phyloP scores from a whole-genome alignment of 495 filamentous ascomycete species.

The Aspergillus heteromorphus region DNA sequence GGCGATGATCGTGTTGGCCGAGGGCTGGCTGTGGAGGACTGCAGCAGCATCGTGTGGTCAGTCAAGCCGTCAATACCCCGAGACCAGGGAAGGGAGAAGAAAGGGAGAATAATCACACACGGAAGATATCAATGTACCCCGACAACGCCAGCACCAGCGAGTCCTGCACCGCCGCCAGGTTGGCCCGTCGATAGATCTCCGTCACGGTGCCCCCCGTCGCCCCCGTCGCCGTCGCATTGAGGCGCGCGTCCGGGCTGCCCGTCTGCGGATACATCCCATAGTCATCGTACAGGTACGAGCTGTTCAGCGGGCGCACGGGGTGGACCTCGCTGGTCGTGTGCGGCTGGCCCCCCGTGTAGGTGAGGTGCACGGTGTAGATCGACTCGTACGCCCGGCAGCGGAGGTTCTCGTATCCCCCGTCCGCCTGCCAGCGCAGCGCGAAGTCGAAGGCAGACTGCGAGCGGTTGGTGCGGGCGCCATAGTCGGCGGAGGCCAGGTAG shows the following conservation, averaged over 20 bases:
- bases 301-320: neutral
- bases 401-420: conserved; percentile 8
- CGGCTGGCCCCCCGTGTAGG: neutral
- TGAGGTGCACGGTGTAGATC: conserved; percentile 3
- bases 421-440: conserved; percentile 10
- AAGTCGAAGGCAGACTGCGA: conserved; percentile 1
- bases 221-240: conserved; percentile 2
- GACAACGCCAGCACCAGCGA: conserved; percentile 8
- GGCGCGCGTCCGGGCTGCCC: neutral
- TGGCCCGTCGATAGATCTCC: conserved; percentile 4
- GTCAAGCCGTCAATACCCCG: neutral
- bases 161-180: conserved; percentile 12
- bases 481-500: conserved; percentile 7
- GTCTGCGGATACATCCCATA: neutral
- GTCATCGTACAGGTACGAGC: conserved; percentile 3
- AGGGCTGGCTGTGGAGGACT: conserved; percentile 2
- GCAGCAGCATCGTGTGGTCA: neutral
- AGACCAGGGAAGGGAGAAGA: neutral
- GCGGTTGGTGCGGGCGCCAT: neutral
- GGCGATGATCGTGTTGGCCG: conserved; percentile 7
- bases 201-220: conserved; percentile 1
- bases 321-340: neutral
- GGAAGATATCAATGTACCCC: conserved; percentile 8
- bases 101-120: neutral
- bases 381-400: conserved; percentile 6